Base-by-base conservation (phyloP, 768 basidiomycete genomes). In the Lactarius tabidus region DNA sequence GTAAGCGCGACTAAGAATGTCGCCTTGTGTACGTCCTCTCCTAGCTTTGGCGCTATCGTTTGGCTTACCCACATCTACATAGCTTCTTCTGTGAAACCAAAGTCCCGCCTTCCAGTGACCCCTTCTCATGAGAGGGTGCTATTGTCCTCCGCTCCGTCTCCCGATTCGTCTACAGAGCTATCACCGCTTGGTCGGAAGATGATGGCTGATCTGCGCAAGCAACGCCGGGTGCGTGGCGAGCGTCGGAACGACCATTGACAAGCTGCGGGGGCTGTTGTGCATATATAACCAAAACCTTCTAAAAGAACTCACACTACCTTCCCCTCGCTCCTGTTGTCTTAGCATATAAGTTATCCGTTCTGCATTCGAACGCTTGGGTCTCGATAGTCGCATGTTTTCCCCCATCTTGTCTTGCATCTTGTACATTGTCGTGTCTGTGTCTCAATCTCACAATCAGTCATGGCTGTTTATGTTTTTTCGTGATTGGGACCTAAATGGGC, bases 121-220 rank as follows among this genome's bases (percentile, higher is more conserved):
- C 86, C 84, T 58, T 60, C 71, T 23, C 79, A 77, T 54, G 78
- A 79, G 12, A 81, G 71, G 29, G 62, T 82, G 7, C 72, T 74
- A 33, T 76, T 77, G 15, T 79, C 76, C 63, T 71, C 73, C 35
- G 59, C 70, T 57, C 82, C 86, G 3, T 90, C 88, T 1, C 88
- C 90, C 26, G 82, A 87, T 28, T 86, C 83, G 33, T 90, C 89
- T 2, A 83, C 88, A 12, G 90, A 91, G 67, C 76, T 92, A 57
- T 91, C 90, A 23, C 88, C 88, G 17, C 76, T 86, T 36, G 86
- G 82, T 6, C 81, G 79, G 69, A 80, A 86, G 71, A 79, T 91
- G 71, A 91, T 91, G 90, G 76, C 77, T 63, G 81, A 86, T 69
- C 72, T 87, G 52, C 79, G 90, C 58, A 73, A 75, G 63, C 76